Conservation (phyloP, 805 yeast species). For the Metschnikowia hibisci region DNA sequence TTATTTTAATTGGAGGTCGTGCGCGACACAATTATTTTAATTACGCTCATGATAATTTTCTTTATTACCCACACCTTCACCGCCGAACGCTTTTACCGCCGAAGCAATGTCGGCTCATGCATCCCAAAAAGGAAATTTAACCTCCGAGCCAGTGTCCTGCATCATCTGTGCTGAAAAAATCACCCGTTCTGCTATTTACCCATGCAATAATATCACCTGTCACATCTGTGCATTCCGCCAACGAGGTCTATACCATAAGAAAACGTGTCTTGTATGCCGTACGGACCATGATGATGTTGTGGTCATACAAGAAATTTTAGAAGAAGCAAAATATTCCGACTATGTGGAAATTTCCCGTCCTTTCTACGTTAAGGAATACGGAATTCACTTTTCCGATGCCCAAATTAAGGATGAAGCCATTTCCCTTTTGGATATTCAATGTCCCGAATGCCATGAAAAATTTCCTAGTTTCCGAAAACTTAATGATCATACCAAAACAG, state of each 20-base stretch:
- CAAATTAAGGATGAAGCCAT: constrained; percentile 47
- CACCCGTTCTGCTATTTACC: constrained; percentile 61
- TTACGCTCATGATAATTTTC: too few relatives aligned
- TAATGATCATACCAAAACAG: constrained; percentile 59
- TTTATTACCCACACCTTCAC: background rate
- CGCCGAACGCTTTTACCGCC: background rate
- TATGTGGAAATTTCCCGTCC: constrained; percentile 30
- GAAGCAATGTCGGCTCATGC: background rate
- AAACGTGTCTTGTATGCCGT: constrained; percentile 80
- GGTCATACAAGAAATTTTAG: constrained; percentile 47
- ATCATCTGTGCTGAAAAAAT: constrained; percentile 80
- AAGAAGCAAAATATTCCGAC: constrained; percentile 32
- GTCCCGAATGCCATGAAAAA: constrained; percentile 49
- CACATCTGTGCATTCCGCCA: constrained; percentile 79
- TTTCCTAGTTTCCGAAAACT: constrained; percentile 53
- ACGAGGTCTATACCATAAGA: constrained; percentile 71
- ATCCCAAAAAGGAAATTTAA: background rate
- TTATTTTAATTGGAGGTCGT: too few relatives aligned
- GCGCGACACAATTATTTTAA: background rate
- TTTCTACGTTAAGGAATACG: constrained; percentile 41
- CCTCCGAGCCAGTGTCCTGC: constrained; percentile 42
- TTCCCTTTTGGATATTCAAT: constrained; percentile 49
- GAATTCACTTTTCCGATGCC: constrained; percentile 56
- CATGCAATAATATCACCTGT: constrained; percentile 84
- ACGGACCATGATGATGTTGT: constrained; percentile 57